Evolutionary conservation across 2,329 filamentous ascomycete genomes (phyloP), one percentile per base, ranked within the genome.

Genomic region (Neobulgaria alba): DNA sequence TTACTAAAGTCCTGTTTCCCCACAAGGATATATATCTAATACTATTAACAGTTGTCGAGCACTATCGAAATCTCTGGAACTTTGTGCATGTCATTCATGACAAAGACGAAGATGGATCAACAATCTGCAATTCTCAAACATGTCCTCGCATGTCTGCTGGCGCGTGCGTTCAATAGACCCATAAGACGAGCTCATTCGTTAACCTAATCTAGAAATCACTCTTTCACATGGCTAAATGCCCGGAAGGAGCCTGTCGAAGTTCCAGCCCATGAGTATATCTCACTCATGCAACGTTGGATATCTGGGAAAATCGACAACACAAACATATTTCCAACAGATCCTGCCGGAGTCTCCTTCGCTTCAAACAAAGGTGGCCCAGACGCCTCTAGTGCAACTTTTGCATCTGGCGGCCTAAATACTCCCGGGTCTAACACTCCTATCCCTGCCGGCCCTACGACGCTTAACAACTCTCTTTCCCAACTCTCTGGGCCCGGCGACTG

Each of bases 131-230:
- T 61, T 70, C 82, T 30, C 76, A 77, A 44, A 80, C 76, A 36
- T 96, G 90, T 58, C 88, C 89, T 34, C 85, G 84, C 45, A 95
- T 95, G 86, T 93, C 89, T 43, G 92, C 92, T 56, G 90, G 90
- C 63, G 73, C 79, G 89, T 95, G 71, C 71, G 88, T 26, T 21
- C 36, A 10, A 29, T 4, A 23, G 20, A 42, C 20, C 18, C 10
- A 20, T 12, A 29, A 43, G 35, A 43, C 48, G 23, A 26, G 12
- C 7, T 12, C 23, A 26, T n/a, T n/a, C n/a, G 23, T 12, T 26
- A 39, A 46, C 36, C n/a, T 29, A 23, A 17, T 37, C 12, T 40
- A 80, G 75, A n/a, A 93, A 92, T 56, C 83, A 94, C 63, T 94
- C 87, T 18, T 96, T 95, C 63, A 95, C 89, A 36, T 96, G 90